Evolutionary conservation across 129 eudicot genomes (phyloP).

Genomic region (Kitagawia praeruptora): DNA sequence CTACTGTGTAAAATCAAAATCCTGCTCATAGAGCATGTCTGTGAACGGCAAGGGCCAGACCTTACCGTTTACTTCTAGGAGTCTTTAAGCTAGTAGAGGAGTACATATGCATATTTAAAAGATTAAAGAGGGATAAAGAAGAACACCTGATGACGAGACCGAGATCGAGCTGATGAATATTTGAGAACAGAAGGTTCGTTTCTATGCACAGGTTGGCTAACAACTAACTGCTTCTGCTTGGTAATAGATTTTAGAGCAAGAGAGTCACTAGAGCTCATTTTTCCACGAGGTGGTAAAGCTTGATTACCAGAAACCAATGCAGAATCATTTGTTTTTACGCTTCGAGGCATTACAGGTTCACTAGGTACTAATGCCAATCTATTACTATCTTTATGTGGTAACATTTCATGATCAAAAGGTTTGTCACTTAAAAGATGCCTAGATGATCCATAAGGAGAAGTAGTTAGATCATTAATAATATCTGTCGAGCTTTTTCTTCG

Average conservation of each 20-base stretch:
- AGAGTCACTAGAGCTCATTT: not conserved
- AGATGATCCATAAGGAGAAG: conserved; percentile 20
- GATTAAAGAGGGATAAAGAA: not conserved
- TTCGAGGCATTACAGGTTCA: conserved; percentile 1
- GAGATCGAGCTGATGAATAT: conserved; percentile 19
- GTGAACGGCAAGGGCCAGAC: not conserved
- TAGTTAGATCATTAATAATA: conserved; percentile 10
- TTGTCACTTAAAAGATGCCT: conserved; percentile 29
- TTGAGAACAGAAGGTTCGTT: conserved; percentile 17
- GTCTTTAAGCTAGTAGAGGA: not conserved
- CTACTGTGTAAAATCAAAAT: not conserved
- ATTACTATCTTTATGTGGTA: conserved; percentile 9
- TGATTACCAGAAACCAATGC: conserved; percentile 1
- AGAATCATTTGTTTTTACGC: conserved; percentile 8
- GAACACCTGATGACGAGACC: conserved; percentile 27
- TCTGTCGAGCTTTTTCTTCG: conserved; percentile 43
- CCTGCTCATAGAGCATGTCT: not conserved
- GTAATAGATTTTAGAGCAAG: conserved; percentile 12
- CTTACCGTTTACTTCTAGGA: not conserved
- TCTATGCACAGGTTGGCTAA: conserved; percentile 3
- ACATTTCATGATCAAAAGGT: conserved; percentile 22
- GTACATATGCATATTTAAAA: not conserved
- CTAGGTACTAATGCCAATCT: conserved; percentile 14
- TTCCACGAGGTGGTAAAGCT: not conserved
- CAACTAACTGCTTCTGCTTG: not conserved